Evolutionary conservation across 352 stramenopile species (phyloP), one percentile per base, ranked within the genome.

Genomic region (Globisporangium sylvaticum): DNA sequence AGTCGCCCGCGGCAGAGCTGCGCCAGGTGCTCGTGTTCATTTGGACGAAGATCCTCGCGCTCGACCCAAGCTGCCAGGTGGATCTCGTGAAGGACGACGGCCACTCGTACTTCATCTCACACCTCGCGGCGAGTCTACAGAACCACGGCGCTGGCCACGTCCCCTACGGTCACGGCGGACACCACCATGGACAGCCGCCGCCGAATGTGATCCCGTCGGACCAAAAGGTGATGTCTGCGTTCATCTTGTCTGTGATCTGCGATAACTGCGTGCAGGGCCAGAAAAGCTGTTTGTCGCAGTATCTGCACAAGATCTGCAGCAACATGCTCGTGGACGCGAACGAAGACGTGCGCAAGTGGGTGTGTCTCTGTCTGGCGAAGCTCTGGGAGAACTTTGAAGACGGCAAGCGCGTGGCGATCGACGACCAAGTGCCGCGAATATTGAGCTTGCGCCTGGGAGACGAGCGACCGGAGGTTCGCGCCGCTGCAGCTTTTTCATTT

Each of bases 31-130:
- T 99, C 14, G 92, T 96, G 9, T 94, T 93, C 54, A 94, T 96
- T 60, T 96, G 88, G 88, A 86, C 96, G 25, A 98, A 96, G 69
- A 98, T 99, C 32, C 73, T 99, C 5, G 87, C 87, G 22, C 93
- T 99, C 53, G 98, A 99, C 70, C 74, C 85, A n/a, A 98, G 91
- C 52, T 99, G 96, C 68, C 88, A 98, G 71, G 80, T 91, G 24
- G 97, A 99, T 70, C 80, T 99, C 24, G 93, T 99, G 2, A 98
- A 99, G 72, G 96, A 99, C 55, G 88, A 97, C 59, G 92, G 95
- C 5, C 84, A 98, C 65, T 81, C 86, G 46, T 98, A 98, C 75
- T 99, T 99, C 70, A 97, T 99, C 69, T 88, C 87, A 31, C 95
- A 98, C 68, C 75, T 99, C 6, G 80, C 83, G 39, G 80, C 83